A percentile compares a stretch with the other conserved stretches of the same genome.
phyloP scores from a whole-genome alignment of 176 grass and related monocot genomes.

The Calamus simplicifolius region DNA sequence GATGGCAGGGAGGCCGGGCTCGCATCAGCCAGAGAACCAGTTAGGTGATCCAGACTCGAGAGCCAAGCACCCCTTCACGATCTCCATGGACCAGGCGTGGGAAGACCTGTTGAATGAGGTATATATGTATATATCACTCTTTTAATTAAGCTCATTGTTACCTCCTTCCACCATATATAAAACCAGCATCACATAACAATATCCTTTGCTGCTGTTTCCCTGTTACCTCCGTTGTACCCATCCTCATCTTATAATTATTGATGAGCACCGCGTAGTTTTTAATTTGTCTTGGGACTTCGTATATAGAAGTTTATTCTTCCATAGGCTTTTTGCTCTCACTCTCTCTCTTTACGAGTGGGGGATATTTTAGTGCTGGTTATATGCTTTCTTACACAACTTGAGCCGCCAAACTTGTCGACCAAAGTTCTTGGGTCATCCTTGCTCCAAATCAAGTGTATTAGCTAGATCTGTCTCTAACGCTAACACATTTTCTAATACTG shows the following conservation, averaged over 20 bases:
- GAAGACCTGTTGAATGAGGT: constrained; percentile 30
- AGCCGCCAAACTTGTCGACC: too few species aligned
- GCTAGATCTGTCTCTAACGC: too few species aligned
- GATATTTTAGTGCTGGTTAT: too few species aligned
- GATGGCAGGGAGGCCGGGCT: constrained; percentile 4
- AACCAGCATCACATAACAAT: constrained; percentile 2
- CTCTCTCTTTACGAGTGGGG: too few species aligned
- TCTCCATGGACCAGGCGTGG: constrained; percentile 22
- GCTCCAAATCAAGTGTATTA: too few species aligned
- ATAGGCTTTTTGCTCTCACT: too few species aligned
- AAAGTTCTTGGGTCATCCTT: too few species aligned
- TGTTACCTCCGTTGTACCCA: neutral
- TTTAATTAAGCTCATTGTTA: neutral
- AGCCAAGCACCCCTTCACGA: constrained; percentile 4
- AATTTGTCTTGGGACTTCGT: neutral
- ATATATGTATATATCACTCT: too few species aligned
- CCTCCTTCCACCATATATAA: neutral
- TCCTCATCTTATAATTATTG: neutral
- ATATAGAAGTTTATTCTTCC: too few species aligned
- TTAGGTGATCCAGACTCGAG: constrained; percentile 3
- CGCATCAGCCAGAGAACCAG: constrained; percentile 3
- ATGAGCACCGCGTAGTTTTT: neutral
- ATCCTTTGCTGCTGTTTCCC: constrained; percentile 1
- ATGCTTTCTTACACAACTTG: too few species aligned
- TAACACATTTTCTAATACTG: too few species aligned